phyloP scores from a whole-genome alignment of 306 rosid species.

The Lathyrus oleraceus region DNA sequence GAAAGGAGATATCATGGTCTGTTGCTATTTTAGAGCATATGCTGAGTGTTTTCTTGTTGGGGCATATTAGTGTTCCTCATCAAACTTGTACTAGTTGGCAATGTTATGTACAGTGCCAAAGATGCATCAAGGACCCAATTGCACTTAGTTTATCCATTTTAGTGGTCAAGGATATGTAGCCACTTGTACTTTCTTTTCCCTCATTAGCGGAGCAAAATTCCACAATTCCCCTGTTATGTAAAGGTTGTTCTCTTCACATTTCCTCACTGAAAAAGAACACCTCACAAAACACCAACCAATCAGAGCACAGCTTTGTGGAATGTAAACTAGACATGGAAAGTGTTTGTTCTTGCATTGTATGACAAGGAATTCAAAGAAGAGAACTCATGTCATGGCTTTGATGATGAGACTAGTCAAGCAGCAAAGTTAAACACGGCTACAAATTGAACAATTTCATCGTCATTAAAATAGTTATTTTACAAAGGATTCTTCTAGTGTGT shows the following conservation, averaged over 20 bases:
- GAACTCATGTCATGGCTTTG: conserved; percentile 14
- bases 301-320: conserved; percentile 40
- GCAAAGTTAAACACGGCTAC: background rate
- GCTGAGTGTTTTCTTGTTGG: conserved; percentile 57
- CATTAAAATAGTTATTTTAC: background rate
- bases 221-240: conserved; percentile 18
- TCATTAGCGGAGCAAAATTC: conserved; percentile 20
- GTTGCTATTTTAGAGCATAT: conserved; percentile 43
- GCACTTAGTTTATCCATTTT: conserved; percentile 36
- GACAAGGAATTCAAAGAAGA: conserved; percentile 30
- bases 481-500: background rate
- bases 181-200: conserved; percentile 32
- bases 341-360: conserved; percentile 24
- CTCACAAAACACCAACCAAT: conserved; percentile 33
- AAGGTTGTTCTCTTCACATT: conserved; percentile 17
- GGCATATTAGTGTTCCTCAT: conserved; percentile 39
- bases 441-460: background rate
- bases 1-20: conserved; percentile 29
- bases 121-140: conserved; percentile 41
- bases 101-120: conserved; percentile 17
- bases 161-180: conserved; percentile 21
- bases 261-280: conserved; percentile 25
- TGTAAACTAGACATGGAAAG: conserved; percentile 34
- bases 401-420: background rate
- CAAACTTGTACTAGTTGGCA: conserved; percentile 22